Conservation (phyloP, 225 moss, liverwort and hornwort genomes). For the Physcomitrium patens region DNA sequence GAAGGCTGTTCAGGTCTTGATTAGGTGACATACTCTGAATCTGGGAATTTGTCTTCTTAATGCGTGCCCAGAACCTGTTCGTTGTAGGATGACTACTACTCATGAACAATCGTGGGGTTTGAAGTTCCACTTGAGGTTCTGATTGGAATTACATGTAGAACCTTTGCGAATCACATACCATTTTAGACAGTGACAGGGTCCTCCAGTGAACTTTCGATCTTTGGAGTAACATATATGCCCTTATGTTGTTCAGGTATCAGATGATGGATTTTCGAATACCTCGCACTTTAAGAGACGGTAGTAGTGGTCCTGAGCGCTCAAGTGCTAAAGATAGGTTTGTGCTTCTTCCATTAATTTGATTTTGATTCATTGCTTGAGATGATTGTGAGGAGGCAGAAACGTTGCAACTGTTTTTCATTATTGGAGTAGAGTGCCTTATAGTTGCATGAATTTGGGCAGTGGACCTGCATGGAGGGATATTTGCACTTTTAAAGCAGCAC, state of each 20-base stretch:
- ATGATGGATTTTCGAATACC: conserved; percentile 74
- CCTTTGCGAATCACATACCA: background rate
- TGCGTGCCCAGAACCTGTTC: conserved; percentile 11
- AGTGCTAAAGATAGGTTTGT: conserved; percentile 51
- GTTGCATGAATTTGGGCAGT: conserved; percentile 37
- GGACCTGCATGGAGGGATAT: conserved; percentile 80
- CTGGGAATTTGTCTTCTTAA: conserved; percentile 17
- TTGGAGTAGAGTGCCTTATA: conserved; percentile 10
- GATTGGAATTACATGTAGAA: background rate
- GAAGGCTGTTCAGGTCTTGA: conserved; percentile 27
- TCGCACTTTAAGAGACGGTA: conserved; percentile 50
- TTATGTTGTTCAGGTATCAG: conserved; percentile 50
- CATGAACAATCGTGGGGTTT: conserved; percentile 18
- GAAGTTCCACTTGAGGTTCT: conserved; percentile 23
- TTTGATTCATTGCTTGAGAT: conserved; percentile 13
- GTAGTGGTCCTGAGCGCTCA: conserved; percentile 50
- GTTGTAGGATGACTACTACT: conserved; percentile 11
- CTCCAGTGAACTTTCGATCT: background rate
- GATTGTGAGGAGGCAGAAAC: conserved; percentile 7
- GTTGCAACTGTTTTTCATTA: conserved; percentile 9
- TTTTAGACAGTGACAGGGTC: background rate
- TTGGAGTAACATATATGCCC: background rate
- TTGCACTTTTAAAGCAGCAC: conserved; percentile 78
- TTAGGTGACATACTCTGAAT: conserved; percentile 23
- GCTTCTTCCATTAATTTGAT: background rate